phyloP scores from a whole-genome alignment of 179 eudicot species.

The Heliamphora ciliata region DNA sequence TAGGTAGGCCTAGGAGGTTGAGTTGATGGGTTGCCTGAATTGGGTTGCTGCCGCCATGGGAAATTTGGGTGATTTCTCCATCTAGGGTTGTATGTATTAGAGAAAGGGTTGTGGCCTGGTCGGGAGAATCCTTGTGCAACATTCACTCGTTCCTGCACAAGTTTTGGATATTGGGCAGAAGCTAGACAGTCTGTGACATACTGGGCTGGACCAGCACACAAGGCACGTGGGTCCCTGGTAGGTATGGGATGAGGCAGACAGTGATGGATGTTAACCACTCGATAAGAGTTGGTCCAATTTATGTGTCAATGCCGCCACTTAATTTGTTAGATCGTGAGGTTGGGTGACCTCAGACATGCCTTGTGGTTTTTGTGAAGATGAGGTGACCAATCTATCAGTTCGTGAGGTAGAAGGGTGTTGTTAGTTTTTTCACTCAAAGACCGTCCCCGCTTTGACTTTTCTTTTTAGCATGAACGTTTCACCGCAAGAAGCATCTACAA shows the following conservation, averaged over 20 bases:
- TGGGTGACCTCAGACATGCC: neutral
- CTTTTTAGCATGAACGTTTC: neutral
- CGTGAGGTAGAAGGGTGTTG: neutral
- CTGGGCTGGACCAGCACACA: neutral
- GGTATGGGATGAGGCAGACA: neutral
- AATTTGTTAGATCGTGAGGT: neutral
- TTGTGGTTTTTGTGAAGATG: neutral
- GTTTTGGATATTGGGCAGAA: neutral
- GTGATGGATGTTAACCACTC: neutral
- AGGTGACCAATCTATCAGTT: neutral
- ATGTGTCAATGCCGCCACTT: neutral
- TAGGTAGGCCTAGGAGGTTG: neutral
- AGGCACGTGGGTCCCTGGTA: neutral
- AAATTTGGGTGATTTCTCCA: neutral
- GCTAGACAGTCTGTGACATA: neutral
- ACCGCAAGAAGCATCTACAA: neutral
- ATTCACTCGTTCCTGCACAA: neutral
- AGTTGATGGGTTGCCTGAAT: neutral
- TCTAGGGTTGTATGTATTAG: neutral
- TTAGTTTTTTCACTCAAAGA: neutral
- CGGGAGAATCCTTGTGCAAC: neutral
- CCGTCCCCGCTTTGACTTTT: neutral
- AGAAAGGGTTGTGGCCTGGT: neutral
- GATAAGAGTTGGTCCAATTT: neutral
- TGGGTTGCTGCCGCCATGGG: neutral